These are phyloP conservation scores for Pseudonitzschia pungens DNA, from an alignment of 108 stramenopile genomes.

Conservation along the genomic window DNA sequence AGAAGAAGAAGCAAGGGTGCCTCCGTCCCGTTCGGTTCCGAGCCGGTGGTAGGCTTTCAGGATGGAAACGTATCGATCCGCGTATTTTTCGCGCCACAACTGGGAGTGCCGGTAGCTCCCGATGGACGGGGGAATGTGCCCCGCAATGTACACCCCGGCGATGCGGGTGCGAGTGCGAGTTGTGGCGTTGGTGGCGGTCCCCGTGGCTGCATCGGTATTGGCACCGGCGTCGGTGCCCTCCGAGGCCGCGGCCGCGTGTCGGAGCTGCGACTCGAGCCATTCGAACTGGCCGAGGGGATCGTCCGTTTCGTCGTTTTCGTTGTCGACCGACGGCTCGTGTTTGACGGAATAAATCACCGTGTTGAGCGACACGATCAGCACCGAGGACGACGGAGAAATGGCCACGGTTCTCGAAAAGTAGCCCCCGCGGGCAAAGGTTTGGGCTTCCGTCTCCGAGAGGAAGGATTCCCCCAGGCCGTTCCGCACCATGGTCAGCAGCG, in stretches of 20 bases:
- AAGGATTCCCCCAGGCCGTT: conserved; percentile 28
- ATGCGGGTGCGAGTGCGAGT: not conserved
- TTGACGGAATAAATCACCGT: conserved; percentile 56
- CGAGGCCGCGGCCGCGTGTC: conserved; percentile 16
- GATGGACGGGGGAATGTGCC: conserved; percentile 67
- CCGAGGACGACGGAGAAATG: conserved; percentile 17
- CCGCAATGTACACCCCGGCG: conserved; percentile 41
- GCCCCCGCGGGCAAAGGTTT: conserved; percentile 55
- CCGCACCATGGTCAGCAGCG: conserved; percentile 21
- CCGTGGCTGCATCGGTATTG: too few species aligned
- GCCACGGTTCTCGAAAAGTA: conserved; percentile 50
- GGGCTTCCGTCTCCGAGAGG: conserved; percentile 20
- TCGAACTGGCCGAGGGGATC: conserved; percentile 68
- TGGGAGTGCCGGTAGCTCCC: conserved; percentile 61
- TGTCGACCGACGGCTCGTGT: not conserved
- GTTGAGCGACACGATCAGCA: conserved; percentile 59
- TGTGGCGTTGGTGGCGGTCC: not conserved
- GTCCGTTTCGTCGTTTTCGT: conserved; percentile 14
- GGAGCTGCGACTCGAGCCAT: conserved; percentile 55
- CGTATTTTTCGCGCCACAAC: conserved; percentile 59
- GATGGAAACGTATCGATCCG: conserved; percentile 40
- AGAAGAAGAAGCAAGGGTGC: too few species aligned
- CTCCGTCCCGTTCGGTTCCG: too few species aligned
- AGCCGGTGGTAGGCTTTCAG: conserved; percentile 17
- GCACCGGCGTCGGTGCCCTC: too few species aligned